Conservation (phyloP, 257 asterid genomes). For the Solanum sitiens region DNA sequence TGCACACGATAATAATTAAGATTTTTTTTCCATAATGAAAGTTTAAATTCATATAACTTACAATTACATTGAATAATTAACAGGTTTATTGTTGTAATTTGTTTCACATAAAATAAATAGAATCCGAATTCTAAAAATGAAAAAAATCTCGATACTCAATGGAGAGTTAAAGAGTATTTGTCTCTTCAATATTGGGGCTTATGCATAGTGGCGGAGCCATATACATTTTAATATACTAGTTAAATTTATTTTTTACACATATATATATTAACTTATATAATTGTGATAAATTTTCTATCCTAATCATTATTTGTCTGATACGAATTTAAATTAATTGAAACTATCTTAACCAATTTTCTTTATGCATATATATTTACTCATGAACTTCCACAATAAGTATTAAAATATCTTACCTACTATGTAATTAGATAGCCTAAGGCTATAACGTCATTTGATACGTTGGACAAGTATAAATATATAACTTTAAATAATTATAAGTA, state of each 20-base stretch:
- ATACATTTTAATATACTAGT: too few species aligned
- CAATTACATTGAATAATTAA: not conserved
- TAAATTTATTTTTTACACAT: too few species aligned
- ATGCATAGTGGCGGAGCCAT: too few species aligned
- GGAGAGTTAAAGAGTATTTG: too few species aligned
- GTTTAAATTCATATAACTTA: not conserved
- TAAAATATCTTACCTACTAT: not conserved
- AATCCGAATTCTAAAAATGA: not conserved
- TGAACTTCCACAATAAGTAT: not conserved
- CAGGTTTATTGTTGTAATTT: not conserved
- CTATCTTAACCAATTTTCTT: too few species aligned
- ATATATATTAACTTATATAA: too few species aligned
- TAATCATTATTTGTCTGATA: too few species aligned
- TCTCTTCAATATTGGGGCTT: too few species aligned
- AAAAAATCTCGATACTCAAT: not conserved
- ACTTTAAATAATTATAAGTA: too few species aligned
- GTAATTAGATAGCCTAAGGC: not conserved
- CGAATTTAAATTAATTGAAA: too few species aligned
- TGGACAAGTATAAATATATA: too few species aligned
- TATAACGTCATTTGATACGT: not conserved
- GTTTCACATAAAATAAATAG: not conserved
- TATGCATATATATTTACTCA: not conserved
- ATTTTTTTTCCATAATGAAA: not conserved
- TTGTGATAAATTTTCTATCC: too few species aligned
- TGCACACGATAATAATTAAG: not conserved